Evolutionary conservation across 2,329 filamentous ascomycete genomes (phyloP).

Genomic region (Lecanicillium sp.): DNA sequence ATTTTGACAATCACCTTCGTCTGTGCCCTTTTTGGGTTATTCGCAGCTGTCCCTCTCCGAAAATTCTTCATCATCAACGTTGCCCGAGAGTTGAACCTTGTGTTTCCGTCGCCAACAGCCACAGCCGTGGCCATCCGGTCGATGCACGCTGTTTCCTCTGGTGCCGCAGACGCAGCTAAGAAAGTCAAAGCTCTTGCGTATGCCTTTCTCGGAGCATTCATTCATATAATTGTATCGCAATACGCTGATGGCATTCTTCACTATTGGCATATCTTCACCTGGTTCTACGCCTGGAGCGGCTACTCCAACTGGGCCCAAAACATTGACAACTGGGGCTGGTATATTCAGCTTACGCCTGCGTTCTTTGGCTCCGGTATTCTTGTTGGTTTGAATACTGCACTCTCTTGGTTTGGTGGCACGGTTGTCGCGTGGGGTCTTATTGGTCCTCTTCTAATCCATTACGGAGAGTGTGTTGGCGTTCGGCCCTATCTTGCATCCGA

Average conservation of each 20-base stretch:
- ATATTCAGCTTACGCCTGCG: constrained; percentile 50
- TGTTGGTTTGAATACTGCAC: constrained; percentile 44
- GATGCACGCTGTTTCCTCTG: constrained; percentile 51
- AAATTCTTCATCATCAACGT: constrained; percentile 64
- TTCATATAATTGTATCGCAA: constrained; percentile 48
- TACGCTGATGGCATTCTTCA: constrained; percentile 54
- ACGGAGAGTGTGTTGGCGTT: constrained; percentile 41
- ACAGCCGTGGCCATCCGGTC: constrained; percentile 54
- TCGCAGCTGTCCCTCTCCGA: constrained; percentile 54
- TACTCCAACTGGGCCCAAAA: constrained; percentile 42
- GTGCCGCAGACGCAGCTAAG: constrained; percentile 41
- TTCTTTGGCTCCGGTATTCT: constrained; percentile 51
- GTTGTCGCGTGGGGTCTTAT: constrained; percentile 49
- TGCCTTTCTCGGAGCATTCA: constrained; percentile 43
- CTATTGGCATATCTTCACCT: constrained; percentile 48
- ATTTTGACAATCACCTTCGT: constrained; percentile 54
- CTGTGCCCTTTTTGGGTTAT: constrained; percentile 57
- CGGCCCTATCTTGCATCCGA: constrained; percentile 12
- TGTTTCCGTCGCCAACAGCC: constrained; percentile 53
- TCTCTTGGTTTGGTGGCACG: constrained; percentile 50
- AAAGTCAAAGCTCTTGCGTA: constrained; percentile 49
- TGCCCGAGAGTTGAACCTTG: constrained; percentile 49
- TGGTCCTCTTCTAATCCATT: constrained; percentile 36
- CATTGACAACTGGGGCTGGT: constrained; percentile 56
- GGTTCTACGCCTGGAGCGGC: constrained; percentile 47